Evolutionary conservation across 345 rosid genomes (phyloP).

Genomic region (Camelina laxa): DNA sequence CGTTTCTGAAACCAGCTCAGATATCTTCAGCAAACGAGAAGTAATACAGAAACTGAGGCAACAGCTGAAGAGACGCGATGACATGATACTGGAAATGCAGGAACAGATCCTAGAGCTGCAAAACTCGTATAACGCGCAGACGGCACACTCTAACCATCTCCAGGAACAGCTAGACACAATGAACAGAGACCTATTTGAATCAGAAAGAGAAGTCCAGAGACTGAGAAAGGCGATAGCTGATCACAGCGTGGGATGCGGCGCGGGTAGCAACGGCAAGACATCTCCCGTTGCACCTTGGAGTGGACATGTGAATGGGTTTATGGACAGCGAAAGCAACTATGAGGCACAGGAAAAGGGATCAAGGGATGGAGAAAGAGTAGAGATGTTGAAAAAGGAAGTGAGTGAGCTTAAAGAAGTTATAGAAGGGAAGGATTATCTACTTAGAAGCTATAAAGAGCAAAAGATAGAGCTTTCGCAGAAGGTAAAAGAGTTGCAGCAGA

Average conservation of each 20-base stretch:
- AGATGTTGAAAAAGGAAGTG: conserved; percentile 85
- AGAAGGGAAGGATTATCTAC: conserved; percentile 86
- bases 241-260: conserved; percentile 62
- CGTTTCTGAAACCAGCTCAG: conserved; percentile 96
- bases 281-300: conserved; percentile 56
- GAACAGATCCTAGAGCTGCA: conserved; percentile 82
- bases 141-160: conserved; percentile 67
- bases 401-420: conserved; percentile 86
- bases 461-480: conserved; percentile 82
- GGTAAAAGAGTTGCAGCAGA: conserved; percentile 83
- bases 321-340: conserved; percentile 51
- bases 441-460: conserved; percentile 87
- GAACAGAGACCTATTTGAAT: conserved; percentile 76
- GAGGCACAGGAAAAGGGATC: conserved; percentile 53
- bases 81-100: conserved; percentile 95
- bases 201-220: conserved; percentile 84
- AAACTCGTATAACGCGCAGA: conserved; percentile 71
- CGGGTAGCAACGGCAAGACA: conserved; percentile 45
- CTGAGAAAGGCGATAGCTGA: conserved; percentile 96
- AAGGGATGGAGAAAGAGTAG: conserved; percentile 62
- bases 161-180: conserved; percentile 79
- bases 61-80: conserved; percentile 93
- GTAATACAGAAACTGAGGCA: conserved; percentile 95
- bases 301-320: conserved; percentile 65
- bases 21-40: conserved; percentile 89